Percentiles rank a stretch among this genome's conserved stretches.
These are phyloP conservation scores for Annulohypoxylon bovei DNA, from an alignment of 495 filamentous ascomycete species.

Conservation along the genomic window DNA sequence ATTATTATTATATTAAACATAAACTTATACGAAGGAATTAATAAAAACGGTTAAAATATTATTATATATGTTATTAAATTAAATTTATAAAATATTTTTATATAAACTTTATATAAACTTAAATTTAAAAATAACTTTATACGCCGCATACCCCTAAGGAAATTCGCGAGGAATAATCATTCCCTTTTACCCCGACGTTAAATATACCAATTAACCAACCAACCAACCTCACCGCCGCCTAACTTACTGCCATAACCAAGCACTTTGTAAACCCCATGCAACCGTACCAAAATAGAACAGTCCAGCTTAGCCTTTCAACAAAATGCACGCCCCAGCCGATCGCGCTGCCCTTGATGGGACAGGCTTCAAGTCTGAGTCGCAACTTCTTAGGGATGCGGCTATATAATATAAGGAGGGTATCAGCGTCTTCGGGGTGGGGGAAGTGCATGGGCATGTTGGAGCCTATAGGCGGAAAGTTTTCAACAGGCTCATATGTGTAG, in stretches of 20 bases:
- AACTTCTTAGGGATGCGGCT: constrained; percentile 28
- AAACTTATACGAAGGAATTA: too few relatives aligned
- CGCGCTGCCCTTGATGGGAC: constrained; percentile 6
- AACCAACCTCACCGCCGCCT: not conserved
- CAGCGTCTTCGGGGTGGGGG: constrained; percentile 15
- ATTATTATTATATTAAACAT: too few relatives aligned
- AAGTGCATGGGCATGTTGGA: constrained; percentile 21
- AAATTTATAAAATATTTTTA: not conserved
- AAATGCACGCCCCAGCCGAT: constrained; percentile 27
- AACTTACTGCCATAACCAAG: constrained; percentile 13
- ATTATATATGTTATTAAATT: not conserved
- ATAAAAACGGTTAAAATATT: too few relatives aligned
- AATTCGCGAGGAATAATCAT: not conserved
- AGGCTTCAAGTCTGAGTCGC: constrained; percentile 4
- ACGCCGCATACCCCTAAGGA: constrained; percentile 8
- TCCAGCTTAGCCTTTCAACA: constrained; percentile 12
- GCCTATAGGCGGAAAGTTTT: constrained; percentile 14
- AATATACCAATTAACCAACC: not conserved
- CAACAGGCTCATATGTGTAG: constrained; percentile 13
- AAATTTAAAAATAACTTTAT: not conserved
- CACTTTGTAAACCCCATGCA: not conserved
- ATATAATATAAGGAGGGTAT: constrained; percentile 15
- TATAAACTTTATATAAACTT: not conserved
- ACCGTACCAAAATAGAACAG: constrained; percentile 10
- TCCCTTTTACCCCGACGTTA: not conserved